phyloP scores from a whole-genome alignment of 75 land plant genomes.

The Cryptomeria japonica region DNA sequence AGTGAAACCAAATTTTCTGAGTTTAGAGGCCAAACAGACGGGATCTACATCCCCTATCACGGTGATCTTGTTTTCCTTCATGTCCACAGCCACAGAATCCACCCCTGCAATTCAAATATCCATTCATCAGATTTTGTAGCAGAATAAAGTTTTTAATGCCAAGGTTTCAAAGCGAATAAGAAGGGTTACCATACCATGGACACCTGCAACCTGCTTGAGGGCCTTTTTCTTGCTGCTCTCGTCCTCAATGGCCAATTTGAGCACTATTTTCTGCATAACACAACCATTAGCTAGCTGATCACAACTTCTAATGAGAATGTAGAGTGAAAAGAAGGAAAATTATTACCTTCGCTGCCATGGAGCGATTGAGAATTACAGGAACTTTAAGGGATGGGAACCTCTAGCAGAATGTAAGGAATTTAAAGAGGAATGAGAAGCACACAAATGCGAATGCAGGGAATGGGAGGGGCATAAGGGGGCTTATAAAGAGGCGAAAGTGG shows the following conservation, averaged over 20 bases:
- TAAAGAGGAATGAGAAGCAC: no score
- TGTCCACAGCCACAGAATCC: conserved; percentile 25
- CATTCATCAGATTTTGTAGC: no score
- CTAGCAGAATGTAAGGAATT: no score
- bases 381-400: not conserved
- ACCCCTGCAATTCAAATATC: no score
- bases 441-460: no score
- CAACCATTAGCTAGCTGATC: not conserved
- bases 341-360: not conserved
- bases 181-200: not conserved
- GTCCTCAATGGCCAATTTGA: not conserved
- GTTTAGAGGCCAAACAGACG: conserved; percentile 37
- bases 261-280: conserved; percentile 2
- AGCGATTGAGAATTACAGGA: not conserved
- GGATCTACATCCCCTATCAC: conserved; percentile 58
- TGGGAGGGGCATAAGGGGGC: no score
- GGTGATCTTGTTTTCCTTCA: conserved; percentile 52
- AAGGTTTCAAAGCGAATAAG: not conserved
- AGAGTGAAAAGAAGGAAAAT: not conserved
- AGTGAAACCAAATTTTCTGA: conserved; percentile 48
- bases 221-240: not conserved
- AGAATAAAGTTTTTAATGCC: not conserved
- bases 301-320: not conserved
- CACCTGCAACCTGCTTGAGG: not conserved
- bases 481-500: no score